Evolutionary conservation across 2,329 filamentous ascomycete species (phyloP).

Genomic region (Alternaria gaisen): DNA sequence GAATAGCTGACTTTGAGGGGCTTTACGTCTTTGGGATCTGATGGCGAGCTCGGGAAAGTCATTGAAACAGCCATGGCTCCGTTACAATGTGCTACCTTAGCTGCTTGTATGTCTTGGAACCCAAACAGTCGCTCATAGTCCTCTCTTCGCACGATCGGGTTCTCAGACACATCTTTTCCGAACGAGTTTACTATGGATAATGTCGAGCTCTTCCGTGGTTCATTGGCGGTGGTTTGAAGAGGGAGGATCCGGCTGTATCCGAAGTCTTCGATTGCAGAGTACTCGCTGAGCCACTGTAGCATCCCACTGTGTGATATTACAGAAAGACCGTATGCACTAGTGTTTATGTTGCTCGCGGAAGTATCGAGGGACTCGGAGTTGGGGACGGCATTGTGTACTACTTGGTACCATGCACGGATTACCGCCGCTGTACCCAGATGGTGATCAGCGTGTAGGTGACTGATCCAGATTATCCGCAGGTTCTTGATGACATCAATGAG

Average conservation of each 20-base stretch:
- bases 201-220: slow-evolving; percentile 20
- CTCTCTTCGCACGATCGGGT: slow-evolving; percentile 18
- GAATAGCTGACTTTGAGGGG: slow-evolving; percentile 88
- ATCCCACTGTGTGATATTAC: slow-evolving; percentile 77
- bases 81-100: slow-evolving; percentile 79
- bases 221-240: slow-evolving; percentile 53
- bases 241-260: slow-evolving; percentile 70
- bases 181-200: slow-evolving; percentile 41
- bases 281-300: slow-evolving; percentile 80
- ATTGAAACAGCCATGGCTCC: slow-evolving; percentile 79
- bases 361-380: slow-evolving; percentile 26
- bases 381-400: slow-evolving; percentile 58
- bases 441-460: slow-evolving; percentile 95
- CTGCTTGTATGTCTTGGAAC: slow-evolving; percentile 72
- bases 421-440: slow-evolving; percentile 85
- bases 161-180: slow-evolving; percentile 11
- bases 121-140: slow-evolving; percentile 63
- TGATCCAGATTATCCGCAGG: slow-evolving; percentile 87
- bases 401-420: slow-evolving; percentile 80
- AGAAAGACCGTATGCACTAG: slow-evolving; percentile 35
- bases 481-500: slow-evolving; percentile 77
- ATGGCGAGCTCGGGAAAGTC: slow-evolving; percentile 69
- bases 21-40: slow-evolving; percentile 51
- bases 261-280: slow-evolving; percentile 78
- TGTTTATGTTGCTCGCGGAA: slow-evolving; percentile 42